These are phyloP conservation scores for Batkoa obscura DNA, from an alignment of 371 early-diverging fungal species.

Conservation along the genomic window DNA sequence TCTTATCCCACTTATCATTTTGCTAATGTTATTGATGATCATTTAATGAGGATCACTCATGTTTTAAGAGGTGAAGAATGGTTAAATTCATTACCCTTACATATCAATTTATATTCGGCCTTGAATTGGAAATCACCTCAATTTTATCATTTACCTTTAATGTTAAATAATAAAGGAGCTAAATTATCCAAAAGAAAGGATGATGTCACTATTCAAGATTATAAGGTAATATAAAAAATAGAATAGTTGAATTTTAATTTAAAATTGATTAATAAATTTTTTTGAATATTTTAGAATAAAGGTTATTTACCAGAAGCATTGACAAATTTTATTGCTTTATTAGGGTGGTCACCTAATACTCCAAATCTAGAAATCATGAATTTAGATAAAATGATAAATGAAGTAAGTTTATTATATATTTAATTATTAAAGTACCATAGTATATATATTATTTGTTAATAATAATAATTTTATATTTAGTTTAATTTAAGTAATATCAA, in stretches of 20 bases:
- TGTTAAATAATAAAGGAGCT: conserved; percentile 60
- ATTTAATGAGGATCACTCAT: conserved; percentile 74
- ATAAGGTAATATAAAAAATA: conserved; percentile 22
- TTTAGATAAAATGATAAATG: conserved; percentile 37
- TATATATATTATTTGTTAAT: too few species aligned
- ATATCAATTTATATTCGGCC: conserved; percentile 59
- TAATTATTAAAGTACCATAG: background rate
- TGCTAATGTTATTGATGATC: conserved; percentile 89
- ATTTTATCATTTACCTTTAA: conserved; percentile 76
- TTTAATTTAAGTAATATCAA: conserved; percentile 51
- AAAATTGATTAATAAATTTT: conserved; percentile 15
- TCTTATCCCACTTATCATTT: conserved; percentile 89
- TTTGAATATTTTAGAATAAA: conserved; percentile 19
- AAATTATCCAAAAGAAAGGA: conserved; percentile 75
- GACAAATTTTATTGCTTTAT: conserved; percentile 68
- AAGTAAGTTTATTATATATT: conserved; percentile 19
- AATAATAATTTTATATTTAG: too few species aligned
- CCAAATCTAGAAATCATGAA: conserved; percentile 34
- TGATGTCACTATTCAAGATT: conserved; percentile 55
- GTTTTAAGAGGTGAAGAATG: conserved; percentile 92
- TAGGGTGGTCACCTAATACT: conserved; percentile 62
- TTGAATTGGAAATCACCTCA: conserved; percentile 60
- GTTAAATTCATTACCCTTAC: conserved; percentile 84
- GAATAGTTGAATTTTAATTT: conserved; percentile 9
- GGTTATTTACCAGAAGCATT: conserved; percentile 79